Evolutionary conservation across 106 monocot genomes (phyloP).

Genomic region (Acorus gramineus): DNA sequence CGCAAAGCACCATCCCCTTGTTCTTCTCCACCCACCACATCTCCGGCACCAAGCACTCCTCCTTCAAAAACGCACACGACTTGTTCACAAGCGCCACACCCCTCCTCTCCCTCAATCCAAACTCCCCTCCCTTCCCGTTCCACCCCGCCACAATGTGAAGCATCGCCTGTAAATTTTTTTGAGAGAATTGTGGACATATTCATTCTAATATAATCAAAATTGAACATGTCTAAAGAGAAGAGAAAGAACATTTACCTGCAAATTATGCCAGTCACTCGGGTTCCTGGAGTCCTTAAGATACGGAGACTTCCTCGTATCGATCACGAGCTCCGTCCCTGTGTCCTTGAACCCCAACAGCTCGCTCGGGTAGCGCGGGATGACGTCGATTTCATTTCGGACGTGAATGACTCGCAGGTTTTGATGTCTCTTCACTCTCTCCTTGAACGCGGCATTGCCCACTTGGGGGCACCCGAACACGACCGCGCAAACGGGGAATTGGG

Average conservation of each 20-base stretch:
- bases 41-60: conserved; percentile 34
- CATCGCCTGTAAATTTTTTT: conserved; percentile 14
- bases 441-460: conserved; percentile 44
- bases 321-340: conserved; percentile 15
- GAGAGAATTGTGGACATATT: no score
- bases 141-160: conserved; percentile 33
- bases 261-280: conserved; percentile 35
- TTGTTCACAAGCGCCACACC: conserved; percentile 49
- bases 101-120: conserved; percentile 33
- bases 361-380: conserved; percentile 33
- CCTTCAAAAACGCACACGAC: conserved; percentile 40
- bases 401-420: conserved; percentile 25
- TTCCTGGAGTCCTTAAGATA: conserved; percentile 31
- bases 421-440: conserved; percentile 14
- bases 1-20: conserved; percentile 46
- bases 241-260: conserved; percentile 3
- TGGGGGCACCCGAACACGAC: conserved; percentile 48
- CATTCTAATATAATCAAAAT: no score
- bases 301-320: conserved; percentile 39
- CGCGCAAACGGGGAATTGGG: conserved; percentile 2
- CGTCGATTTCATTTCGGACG: conserved; percentile 33
- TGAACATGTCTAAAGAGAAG: no score
- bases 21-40: conserved; percentile 62
- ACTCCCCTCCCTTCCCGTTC: conserved; percentile 25
- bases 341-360: conserved; percentile 19